Conservation (phyloP, 2,329 filamentous ascomycete genomes). For the Nothophaeocryptopus gaeumannii region DNA sequence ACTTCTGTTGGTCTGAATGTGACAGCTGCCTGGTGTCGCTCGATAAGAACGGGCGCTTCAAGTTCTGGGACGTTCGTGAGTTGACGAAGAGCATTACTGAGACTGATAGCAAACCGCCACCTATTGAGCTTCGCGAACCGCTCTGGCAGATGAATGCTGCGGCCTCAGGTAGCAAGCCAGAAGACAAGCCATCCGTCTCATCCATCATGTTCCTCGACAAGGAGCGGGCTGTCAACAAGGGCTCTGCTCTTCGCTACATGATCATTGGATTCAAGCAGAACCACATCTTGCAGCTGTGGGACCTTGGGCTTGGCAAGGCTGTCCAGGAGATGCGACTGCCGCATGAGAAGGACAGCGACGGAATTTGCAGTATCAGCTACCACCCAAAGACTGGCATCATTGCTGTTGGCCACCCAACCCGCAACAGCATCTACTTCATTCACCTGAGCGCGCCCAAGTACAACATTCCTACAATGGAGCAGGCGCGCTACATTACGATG, state of each 20-base stretch:
- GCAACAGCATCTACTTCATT: constrained; percentile 96
- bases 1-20: constrained; percentile 96
- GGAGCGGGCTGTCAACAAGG: constrained; percentile 86
- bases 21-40: constrained; percentile 91
- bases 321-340: constrained; percentile 97
- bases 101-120: constrained; percentile 41
- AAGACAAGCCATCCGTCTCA: constrained; percentile 92
- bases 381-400: constrained; percentile 91
- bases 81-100: constrained; percentile 56
- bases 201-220: constrained; percentile 96
- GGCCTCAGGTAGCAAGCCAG: constrained; percentile 31
- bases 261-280: constrained; percentile 99
- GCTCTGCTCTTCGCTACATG: constrained; percentile 87
- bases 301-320: constrained; percentile 88
- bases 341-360: constrained; percentile 75
- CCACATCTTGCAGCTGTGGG: constrained; percentile 97
- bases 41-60: constrained; percentile 92
- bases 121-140: constrained; percentile 71
- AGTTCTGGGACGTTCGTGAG: constrained; percentile 95
- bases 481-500: constrained; percentile 81
- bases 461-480: constrained; percentile 72
- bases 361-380: constrained; percentile 96
- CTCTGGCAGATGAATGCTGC: constrained; percentile 77
- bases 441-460: constrained; percentile 94
- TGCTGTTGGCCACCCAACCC: constrained; percentile 89